Percentiles rank a stretch among this genome's conserved stretches.
Evolutionary conservation across 1,284 basidiomycete genomes (phyloP).

Genomic region (Trametes sp.): DNA sequence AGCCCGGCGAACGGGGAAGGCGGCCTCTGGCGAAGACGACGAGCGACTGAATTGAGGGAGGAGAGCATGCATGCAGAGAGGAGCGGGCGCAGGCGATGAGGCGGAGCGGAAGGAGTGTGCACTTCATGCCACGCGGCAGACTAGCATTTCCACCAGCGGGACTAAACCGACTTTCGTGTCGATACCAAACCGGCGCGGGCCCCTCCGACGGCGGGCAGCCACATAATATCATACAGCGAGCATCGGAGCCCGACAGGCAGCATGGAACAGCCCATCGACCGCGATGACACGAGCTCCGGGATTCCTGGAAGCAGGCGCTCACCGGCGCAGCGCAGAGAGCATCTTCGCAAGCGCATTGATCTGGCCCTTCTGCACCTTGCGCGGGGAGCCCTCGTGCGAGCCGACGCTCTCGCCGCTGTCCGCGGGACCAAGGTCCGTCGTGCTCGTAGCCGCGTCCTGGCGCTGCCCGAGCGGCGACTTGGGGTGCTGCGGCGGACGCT

Average conservation of each 20-base stretch:
- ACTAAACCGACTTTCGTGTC: constrained; percentile 25
- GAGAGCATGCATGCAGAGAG: constrained; percentile 11
- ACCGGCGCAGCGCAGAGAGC: constrained; percentile 78
- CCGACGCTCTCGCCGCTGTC: constrained; percentile 51
- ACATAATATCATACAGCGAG: constrained; percentile 24
- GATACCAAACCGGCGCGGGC: constrained; percentile 22
- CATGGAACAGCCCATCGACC: constrained; percentile 7
- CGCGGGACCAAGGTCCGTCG: constrained; percentile 64
- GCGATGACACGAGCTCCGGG: constrained; percentile 14
- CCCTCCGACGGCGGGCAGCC: not conserved
- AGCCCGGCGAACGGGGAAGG: constrained; percentile 17
- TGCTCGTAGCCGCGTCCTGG: constrained; percentile 70
- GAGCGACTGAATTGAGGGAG: constrained; percentile 7
- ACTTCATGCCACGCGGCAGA: constrained; percentile 28
- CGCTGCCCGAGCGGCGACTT: constrained; percentile 49
- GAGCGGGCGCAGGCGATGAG: constrained; percentile 12
- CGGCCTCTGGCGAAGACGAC: constrained; percentile 14
- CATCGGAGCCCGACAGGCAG: constrained; percentile 12
- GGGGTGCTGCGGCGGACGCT: constrained; percentile 53
- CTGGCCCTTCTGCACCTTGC: constrained; percentile 86
- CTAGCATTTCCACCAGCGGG: constrained; percentile 24
- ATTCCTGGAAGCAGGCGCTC: constrained; percentile 33
- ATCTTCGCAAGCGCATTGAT: constrained; percentile 86
- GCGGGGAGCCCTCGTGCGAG: constrained; percentile 48
- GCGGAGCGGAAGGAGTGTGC: constrained; percentile 30